Base-by-base conservation (phyloP, 352 stramenopile genomes). In the Globisporangium yorkense region DNA sequence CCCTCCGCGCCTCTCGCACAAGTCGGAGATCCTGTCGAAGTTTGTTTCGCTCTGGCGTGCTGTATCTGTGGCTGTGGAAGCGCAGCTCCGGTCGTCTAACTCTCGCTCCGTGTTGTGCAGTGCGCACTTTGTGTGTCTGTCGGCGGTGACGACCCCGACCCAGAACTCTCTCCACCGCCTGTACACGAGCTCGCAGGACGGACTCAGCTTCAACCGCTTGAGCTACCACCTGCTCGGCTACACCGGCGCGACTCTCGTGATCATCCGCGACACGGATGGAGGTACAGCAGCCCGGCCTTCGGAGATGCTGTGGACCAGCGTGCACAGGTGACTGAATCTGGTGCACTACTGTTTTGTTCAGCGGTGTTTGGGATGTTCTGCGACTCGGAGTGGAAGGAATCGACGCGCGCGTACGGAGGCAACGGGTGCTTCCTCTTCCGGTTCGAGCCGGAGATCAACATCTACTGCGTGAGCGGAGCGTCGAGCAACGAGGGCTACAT, bases 341-440 rank as follows among this genome's bases (percentile, higher is more conserved):
- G 12, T 31, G 13, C 12, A 5, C 2, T 46, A 15, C 29, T 56
- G 29, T 24, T 20, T 40, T 21, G 20, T 31, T 35, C 6, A 94
- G 84, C 77, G 45, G 67, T 88, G n/a, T 94, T 94, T 70, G 85
- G 85, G 7, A 89, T 91, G 71, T 93, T 88, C 60, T 90, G 80
- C 52, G 85, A 94, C 66, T 88, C 77, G 0, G 81, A 91, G 44
- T 94, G 85, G 85, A 89, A 88, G 54, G 81, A 92, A 48, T 88
- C 80, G 41, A 92, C 61, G 41, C 84, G 79, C 35, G 87, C 83
- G 43, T 94, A 88, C 59, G 85, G 85, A 21, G 83, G 85, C 50
- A 91, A 89, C 41, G 74, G 74, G 7, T 94, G 85, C 46, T 93
- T 94, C 48, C 69, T 94, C 35, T 94, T 89, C 54, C 81, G 81